These are phyloP conservation scores for Blastocystis hominis DNA, from an alignment of 352 stramenopile species.

Conservation along the genomic window DNA sequence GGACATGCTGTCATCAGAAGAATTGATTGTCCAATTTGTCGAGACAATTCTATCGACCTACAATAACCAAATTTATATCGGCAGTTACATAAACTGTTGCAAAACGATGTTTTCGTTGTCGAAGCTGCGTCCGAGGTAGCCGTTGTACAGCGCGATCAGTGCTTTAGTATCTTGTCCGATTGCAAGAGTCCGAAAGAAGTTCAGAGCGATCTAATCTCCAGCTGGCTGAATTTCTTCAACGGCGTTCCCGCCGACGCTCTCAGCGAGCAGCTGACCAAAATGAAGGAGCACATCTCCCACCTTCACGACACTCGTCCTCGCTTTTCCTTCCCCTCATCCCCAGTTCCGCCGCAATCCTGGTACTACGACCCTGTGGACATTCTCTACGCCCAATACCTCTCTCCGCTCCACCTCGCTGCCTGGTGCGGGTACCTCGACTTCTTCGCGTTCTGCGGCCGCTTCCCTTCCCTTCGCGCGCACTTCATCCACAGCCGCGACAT, in stretches of 20 bases:
- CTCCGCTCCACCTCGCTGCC: conserved; percentile 31
- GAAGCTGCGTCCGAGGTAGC: conserved; percentile 12
- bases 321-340: not conserved
- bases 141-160: not conserved
- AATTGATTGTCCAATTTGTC: conserved; percentile 22
- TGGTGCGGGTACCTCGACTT: conserved; percentile 30
- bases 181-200: not conserved
- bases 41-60: conserved; percentile 20
- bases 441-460: not conserved
- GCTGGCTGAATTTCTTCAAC: not conserved
- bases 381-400: conserved; percentile 27
- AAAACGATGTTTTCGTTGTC: not conserved
- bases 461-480: not conserved
- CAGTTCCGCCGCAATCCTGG: conserved; percentile 9
- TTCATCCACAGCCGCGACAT: not conserved
- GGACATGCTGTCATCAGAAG: not conserved
- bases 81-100: not conserved
- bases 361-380: not conserved
- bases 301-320: conserved; percentile 14
- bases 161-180: conserved; percentile 7
- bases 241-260: not conserved
- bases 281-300: conserved; percentile 4
- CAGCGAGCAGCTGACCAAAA: not conserved
- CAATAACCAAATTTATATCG: conserved; percentile 18
- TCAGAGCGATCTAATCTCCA: not conserved